Evolutionary conservation across 1,284 basidiomycete species (phyloP).

Genomic region (Boletus sp.): DNA sequence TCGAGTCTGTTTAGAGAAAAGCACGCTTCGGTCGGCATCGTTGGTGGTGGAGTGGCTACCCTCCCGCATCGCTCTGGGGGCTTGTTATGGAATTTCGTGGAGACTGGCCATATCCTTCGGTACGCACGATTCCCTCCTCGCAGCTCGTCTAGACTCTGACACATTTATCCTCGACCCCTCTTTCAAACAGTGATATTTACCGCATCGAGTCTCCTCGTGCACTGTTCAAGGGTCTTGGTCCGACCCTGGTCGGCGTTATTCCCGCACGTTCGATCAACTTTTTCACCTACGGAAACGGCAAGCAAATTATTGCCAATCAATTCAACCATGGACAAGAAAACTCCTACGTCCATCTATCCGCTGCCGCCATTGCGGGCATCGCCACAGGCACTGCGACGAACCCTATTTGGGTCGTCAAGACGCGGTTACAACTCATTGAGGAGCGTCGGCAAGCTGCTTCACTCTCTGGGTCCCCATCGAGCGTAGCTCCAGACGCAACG

Average conservation of each 20-base stretch:
- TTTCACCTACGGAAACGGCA: constrained; percentile 97
- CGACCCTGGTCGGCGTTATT: constrained; percentile 91
- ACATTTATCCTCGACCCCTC: neutral
- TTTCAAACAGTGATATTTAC: constrained; percentile 72
- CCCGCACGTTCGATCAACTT: constrained; percentile 98
- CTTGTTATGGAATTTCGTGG: constrained; percentile 89
- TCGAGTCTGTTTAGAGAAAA: constrained; percentile 81
- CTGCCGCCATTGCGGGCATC: constrained; percentile 85
- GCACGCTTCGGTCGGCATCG: constrained; percentile 43
- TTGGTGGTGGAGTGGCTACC: constrained; percentile 40
- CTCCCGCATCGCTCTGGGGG: constrained; percentile 46
- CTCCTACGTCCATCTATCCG: constrained; percentile 78
- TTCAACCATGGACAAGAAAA: constrained; percentile 87
- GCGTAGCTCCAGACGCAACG: neutral
- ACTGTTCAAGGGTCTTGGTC: constrained; percentile 92
- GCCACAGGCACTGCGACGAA: constrained; percentile 90
- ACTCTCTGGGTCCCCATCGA: neutral
- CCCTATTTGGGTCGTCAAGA: constrained; percentile 99
- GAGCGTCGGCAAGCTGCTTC: constrained; percentile 20
- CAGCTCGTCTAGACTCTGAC: neutral
- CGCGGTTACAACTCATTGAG: constrained; percentile 75
- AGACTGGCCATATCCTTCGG: constrained; percentile 89
- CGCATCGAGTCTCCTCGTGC: constrained; percentile 88
- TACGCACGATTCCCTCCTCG: constrained; percentile 35
- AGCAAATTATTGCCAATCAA: constrained; percentile 79